Evolutionary conservation across 2,329 filamentous ascomycete species (phyloP), one percentile per base, ranked within the genome.

Genomic region (Pseudogymnoascus sp.): DNA sequence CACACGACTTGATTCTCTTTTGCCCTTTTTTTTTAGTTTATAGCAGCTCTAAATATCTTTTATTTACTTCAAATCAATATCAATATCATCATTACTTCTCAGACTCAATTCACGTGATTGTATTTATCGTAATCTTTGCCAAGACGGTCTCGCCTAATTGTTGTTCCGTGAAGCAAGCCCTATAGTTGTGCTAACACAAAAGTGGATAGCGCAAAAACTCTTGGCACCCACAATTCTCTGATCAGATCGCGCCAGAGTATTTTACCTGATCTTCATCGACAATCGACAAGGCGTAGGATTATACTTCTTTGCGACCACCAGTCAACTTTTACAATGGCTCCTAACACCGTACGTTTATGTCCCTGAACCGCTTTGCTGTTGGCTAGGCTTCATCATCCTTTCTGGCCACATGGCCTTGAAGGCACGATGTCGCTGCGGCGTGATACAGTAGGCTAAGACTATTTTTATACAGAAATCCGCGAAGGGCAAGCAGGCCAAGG

Each of bases 401-500:
- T 56, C 35, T 23, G 30, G 41, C 35, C 57, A 57, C 38, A 41
- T 61, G 58, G 61, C 61, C 65, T n/a, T 10, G 41, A 34, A 21
- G 35, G 33, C 33, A 61, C 55, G 60, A 35, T 57, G 52, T 57
- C 58, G 58, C 61, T 12, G 57, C 48, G 61, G 63, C 58, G 75
- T 79, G 74, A 83, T 88, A 84, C 92, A 97, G 92, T 95, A 96
- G 92, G 94, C 92, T 96, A 92, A 95, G 83, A 80, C 77, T 77
- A 77, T 76, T 74, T 75, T 72, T 71, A 64, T 64, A 67, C 73
- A 71, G 74, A 82, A 79, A 83, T 81, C 72, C 72, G 78, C 73
- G 73, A 86, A 83, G 76, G 79, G 77, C 75, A 85, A 86, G 82
- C 73, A 86, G 73, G 91, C 88, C 74, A 91, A 92, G 87, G 85